These are phyloP conservation scores for Zizania palustris DNA, from an alignment of 202 grass and related monocot species.

Conservation along the genomic window DNA sequence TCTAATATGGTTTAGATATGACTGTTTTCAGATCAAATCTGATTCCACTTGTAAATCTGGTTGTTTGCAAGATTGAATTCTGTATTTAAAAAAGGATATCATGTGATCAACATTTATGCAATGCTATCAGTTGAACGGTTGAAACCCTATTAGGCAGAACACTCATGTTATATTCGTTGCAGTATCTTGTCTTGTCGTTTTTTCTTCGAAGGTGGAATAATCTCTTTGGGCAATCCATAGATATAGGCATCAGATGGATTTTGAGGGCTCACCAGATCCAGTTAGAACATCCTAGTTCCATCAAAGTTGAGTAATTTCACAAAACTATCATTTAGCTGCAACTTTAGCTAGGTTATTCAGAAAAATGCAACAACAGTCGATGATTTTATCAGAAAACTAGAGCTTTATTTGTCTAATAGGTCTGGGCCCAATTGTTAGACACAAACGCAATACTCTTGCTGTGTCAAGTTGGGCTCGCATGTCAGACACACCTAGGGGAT, in stretches of 20 bases:
- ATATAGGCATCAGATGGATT: background rate
- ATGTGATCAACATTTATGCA: conserved; percentile 18
- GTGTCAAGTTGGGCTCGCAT: too few species aligned
- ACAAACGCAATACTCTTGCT: too few species aligned
- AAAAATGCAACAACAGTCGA: too few species aligned
- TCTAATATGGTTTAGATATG: background rate
- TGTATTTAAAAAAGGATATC: conserved; percentile 25
- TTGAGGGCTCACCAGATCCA: conserved; percentile 10
- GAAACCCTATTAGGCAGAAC: background rate
- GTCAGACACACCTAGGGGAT: too few species aligned
- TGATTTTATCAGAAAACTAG: too few species aligned
- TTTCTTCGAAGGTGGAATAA: too few species aligned
- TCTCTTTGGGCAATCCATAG: background rate
- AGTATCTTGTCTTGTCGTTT: background rate
- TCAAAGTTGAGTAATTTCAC: background rate
- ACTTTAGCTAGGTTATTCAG: too few species aligned
- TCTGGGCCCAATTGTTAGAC: too few species aligned
- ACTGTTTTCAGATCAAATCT: background rate
- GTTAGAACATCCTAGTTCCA: background rate
- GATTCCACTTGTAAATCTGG: background rate
- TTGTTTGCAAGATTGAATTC: background rate
- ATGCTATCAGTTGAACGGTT: background rate
- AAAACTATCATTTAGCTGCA: too few species aligned
- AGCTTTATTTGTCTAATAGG: too few species aligned
- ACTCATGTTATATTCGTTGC: background rate